Evolutionary conservation across 495 filamentous ascomycete species (phyloP), one percentile per base, ranked within the genome.

Genomic region (Daldinia loculata): DNA sequence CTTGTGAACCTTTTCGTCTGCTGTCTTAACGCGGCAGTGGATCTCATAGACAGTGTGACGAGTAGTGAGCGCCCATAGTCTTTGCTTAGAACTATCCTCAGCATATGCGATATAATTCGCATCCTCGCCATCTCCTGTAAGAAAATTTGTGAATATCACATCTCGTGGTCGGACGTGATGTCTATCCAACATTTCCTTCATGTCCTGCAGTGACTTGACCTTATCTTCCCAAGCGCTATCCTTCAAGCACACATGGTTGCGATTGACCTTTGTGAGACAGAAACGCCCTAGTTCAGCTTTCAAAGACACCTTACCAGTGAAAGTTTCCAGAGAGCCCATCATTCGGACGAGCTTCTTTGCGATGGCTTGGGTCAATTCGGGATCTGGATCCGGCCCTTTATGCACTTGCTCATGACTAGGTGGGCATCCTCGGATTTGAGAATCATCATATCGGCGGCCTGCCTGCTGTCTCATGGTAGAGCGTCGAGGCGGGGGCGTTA

Each of bases 41-140:
- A 87, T 86, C 24, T 88, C 84, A 66, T 90, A 91, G 2, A 77
- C 66, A 3, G 86, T 76, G 29, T 61, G 78, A 24, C 73, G 70
- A 2, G 72, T 22, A 0, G n/a, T 9, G 0, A 38, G 45, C 0
- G 38, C 15, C 71, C 59, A 79, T 67, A 81, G 12, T 61, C 48
- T 22, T n/a, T 72, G 53, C 0, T 73, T 74, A 7, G 36, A 6
- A 2, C 63, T 19, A 14, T 76, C 67, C 7, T 65, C 70, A 17
- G 78, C 64, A 8, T 66, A 67, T 55, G 80, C 59, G 24, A 87
- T 67, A 29, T 74, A 72, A 5, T 79, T 74, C 15, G 79, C 71
- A 43, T 86, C 84, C 0, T 60, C 74, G 39, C 74, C 72, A 12
- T 74, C 56, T 2, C 72, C 78, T 0, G 78, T 81, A 1, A 87